Evolutionary conservation across 805 yeast genomes (phyloP), one percentile per base, ranked within the genome.

Genomic region (Scheffersomyces lignosus): DNA sequence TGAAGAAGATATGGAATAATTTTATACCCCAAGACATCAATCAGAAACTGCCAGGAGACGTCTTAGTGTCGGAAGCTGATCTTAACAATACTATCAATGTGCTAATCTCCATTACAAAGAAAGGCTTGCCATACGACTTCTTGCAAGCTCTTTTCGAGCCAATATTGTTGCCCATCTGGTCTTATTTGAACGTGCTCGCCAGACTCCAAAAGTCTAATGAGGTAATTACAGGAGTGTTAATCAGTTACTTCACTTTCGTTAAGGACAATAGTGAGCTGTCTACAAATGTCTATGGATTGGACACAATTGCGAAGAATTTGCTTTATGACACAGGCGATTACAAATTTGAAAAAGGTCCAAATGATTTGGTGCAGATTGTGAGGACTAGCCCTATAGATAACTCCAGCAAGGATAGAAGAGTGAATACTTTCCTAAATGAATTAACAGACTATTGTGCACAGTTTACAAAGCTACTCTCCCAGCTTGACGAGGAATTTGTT

Each of bases 21-120:
- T 59, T 81, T 26, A 49, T 56, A 40, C 82, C 82, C 0, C 48
- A 41, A 2, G 56, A 54, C 4, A 29, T 39, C 0, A 57, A 54
- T 1, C 58, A 81, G 26, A 49, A 56, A 40, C 82, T 82, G 0
- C 47, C 41, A 2, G 56, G 54, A 4, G 56, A 54, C 3, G 51
- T 67, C 0, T 46, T 75, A 1, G 70, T 73, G 0, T 36, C 64
- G 5, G 83, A 77, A 33, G 64, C 68, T 14, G 69, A 71, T 3
- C 54, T 85, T 14, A 83, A 84, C 48, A 81, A 83, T 54, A 65
- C 70, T 4, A 64, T 85, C 15, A 83, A 83, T 54, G 87, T 83
- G 0, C 46, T 83, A n/a, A 56, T 83, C 1, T 80, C 91, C 0
- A 48, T 87, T 7, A 62, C 82, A 0, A 78, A 78, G 47, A 56